Conservation (phyloP, 129 eudicot genomes). For the Silybum marianum region DNA sequence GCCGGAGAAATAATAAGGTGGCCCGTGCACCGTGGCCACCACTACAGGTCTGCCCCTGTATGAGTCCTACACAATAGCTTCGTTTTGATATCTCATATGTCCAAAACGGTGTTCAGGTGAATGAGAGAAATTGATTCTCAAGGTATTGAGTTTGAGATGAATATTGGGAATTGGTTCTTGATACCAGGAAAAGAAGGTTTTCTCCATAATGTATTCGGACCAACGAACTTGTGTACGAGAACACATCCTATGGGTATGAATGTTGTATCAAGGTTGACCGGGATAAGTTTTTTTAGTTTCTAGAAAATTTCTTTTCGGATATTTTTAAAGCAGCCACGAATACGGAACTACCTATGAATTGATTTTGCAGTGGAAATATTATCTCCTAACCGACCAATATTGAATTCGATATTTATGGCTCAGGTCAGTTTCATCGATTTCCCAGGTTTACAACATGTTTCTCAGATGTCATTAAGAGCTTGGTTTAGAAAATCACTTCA, state of each 20-base stretch:
- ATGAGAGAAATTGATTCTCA: neutral
- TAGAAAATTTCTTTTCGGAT: neutral
- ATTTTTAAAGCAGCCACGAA: no score
- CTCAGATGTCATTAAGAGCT: no score
- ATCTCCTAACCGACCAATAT: no score
- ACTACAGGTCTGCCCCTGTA: no score
- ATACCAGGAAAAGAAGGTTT: neutral
- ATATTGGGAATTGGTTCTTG: neutral
- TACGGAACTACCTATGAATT: no score
- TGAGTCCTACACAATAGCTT: neutral
- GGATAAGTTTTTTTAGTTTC: neutral
- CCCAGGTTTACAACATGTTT: no score
- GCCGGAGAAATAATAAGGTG: no score
- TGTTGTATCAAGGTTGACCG: neutral
- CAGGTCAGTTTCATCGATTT: no score
- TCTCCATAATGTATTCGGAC: neutral
- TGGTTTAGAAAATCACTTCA: no score
- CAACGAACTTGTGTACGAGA: neutral
- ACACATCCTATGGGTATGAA: neutral
- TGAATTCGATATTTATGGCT: no score
- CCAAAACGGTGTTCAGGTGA: neutral
- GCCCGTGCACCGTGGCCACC: no score
- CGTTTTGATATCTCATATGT: neutral
- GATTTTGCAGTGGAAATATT: no score
- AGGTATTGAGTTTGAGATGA: neutral